phyloP scores from a whole-genome alignment of 2,329 filamentous ascomycete genomes.

The Stemphylium lycopersici region DNA sequence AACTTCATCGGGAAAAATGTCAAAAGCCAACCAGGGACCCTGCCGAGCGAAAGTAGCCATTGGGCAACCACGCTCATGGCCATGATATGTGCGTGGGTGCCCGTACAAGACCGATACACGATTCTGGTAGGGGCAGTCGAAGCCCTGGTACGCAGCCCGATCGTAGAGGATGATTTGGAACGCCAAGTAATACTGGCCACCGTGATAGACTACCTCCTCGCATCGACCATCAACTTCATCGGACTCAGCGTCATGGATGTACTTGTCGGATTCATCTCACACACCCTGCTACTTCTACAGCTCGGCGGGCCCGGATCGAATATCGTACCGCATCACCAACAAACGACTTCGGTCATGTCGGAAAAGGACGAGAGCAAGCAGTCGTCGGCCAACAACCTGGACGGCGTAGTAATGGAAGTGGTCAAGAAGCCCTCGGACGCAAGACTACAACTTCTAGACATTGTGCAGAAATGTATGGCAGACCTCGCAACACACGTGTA shows the following conservation, averaged over 20 bases:
- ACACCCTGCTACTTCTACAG: constrained; percentile 79
- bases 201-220: constrained; percentile 81
- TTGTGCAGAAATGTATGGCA: constrained; percentile 84
- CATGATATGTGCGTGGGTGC: constrained; percentile 82
- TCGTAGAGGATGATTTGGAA: constrained; percentile 72
- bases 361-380: constrained; percentile 29
- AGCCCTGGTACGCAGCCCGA: constrained; percentile 69
- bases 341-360: constrained; percentile 34
- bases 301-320: constrained; percentile 56
- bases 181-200: constrained; percentile 77
- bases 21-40: constrained; percentile 31
- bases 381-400: constrained; percentile 25
- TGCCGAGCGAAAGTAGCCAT: constrained; percentile 60
- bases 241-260: constrained; percentile 97
- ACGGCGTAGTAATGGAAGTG: constrained; percentile 47
- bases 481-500: constrained; percentile 93
- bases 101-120: constrained; percentile 91
- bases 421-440: constrained; percentile 57
- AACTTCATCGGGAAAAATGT: constrained; percentile 66
- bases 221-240: constrained; percentile 90
- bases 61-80: constrained; percentile 87
- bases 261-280: constrained; percentile 80
- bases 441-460: constrained; percentile 68
- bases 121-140: constrained; percentile 86
- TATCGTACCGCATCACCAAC: constrained; percentile 49